A percentile compares a stretch with the other conserved stretches of the same genome.
phyloP scores from a whole-genome alignment of 2,329 filamentous ascomycete genomes.

The Ploettnerulaceae sp. region DNA sequence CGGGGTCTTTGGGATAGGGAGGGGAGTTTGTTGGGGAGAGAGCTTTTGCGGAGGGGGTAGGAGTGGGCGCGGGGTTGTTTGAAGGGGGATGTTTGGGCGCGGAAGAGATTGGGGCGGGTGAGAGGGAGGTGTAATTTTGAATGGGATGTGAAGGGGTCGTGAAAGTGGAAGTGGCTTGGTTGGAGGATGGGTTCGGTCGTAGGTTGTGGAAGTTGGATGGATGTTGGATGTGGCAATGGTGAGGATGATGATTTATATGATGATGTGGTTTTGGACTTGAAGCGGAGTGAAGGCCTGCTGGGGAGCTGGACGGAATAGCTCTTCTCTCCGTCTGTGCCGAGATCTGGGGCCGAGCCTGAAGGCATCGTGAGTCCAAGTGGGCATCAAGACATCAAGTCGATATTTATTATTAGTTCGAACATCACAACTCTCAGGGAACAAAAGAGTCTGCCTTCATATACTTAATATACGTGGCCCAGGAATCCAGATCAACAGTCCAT shows the following conservation, averaged over 20 bases:
- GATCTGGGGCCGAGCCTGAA: not conserved
- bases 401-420: too few relatives aligned
- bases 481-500: too few relatives aligned
- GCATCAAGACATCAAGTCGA: too few relatives aligned
- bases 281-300: not conserved
- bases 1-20: not conserved
- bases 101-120: not conserved
- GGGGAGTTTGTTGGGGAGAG: not conserved
- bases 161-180: too few relatives aligned
- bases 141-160: not conserved
- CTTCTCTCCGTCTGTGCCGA: not conserved
- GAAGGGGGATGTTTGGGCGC: not conserved
- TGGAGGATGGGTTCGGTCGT: too few relatives aligned
- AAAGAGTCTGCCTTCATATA: too few relatives aligned
- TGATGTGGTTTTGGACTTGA: not conserved
- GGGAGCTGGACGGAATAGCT: not conserved
- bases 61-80: not conserved
- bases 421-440: too few relatives aligned
- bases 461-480: too few relatives aligned
- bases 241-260: not conserved
- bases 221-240: not conserved
- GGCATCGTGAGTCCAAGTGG: not conserved
- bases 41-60: not conserved
- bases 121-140: not conserved
- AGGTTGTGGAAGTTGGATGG: not conserved